These are phyloP conservation scores for Tephrocybe rancida DNA, from an alignment of 768 basidiomycete genomes.

Conservation along the genomic window DNA sequence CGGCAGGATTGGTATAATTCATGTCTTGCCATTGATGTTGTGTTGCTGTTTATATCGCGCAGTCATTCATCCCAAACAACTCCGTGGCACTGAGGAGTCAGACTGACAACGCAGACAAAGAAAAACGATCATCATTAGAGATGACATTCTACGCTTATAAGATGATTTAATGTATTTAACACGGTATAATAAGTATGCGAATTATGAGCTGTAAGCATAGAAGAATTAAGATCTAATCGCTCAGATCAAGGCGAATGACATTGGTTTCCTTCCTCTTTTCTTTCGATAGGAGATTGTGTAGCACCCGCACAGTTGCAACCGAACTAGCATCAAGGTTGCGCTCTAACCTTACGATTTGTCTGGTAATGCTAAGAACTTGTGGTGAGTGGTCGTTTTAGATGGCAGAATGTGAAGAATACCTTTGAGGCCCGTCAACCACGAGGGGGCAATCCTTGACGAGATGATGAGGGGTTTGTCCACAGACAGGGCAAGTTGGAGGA, in stretches of 20 bases:
- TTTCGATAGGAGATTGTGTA: conserved; percentile 40
- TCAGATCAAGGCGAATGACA: conserved; percentile 18
- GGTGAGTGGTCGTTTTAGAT: not conserved
- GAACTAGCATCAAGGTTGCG: conserved; percentile 41
- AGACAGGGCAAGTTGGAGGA: conserved; percentile 47
- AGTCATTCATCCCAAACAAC: not conserved
- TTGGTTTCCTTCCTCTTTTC: conserved; percentile 31
- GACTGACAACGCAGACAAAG: not conserved
- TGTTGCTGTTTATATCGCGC: conserved; percentile 17
- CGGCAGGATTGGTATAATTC: conserved; percentile 15
- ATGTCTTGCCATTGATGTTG: conserved; percentile 13
- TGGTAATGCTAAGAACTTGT: conserved; percentile 36
- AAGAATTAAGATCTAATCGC: conserved; percentile 10
- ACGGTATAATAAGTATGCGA: not conserved
- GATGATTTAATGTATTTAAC: not conserved
- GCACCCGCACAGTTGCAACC: conserved; percentile 31
- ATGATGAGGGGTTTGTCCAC: conserved; percentile 38
- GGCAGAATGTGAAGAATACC: conserved; percentile 33
- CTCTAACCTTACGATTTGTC: conserved; percentile 46
- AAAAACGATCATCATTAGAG: too few species aligned
- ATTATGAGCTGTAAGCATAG: not conserved
- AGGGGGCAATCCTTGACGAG: conserved; percentile 57
- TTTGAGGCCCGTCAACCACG: conserved; percentile 51
- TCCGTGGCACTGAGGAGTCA: not conserved
- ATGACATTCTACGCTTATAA: too few species aligned